Evolutionary conservation across 2,329 filamentous ascomycete genomes (phyloP).

Genomic region (Cryphonectria nitschkei): DNA sequence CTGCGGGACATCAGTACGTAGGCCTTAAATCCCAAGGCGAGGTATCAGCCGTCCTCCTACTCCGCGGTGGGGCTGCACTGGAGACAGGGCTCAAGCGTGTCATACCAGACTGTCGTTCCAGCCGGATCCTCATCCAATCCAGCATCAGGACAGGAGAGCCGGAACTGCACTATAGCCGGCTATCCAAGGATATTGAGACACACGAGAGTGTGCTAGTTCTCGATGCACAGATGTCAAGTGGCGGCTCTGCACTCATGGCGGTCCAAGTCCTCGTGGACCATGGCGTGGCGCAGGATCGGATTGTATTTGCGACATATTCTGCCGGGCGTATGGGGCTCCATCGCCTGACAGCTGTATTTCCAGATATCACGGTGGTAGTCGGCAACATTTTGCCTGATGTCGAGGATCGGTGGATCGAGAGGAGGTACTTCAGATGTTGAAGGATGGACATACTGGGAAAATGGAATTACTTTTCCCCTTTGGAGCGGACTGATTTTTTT

Average conservation of each 20-base stretch:
- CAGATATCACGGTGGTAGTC: slow-evolving; percentile 83
- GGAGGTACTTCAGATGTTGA: slow-evolving; percentile 86
- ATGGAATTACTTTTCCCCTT: neutral
- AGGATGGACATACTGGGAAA: neutral
- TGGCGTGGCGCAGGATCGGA: slow-evolving; percentile 79
- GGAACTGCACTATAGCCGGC: slow-evolving; percentile 85
- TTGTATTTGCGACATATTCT: slow-evolving; percentile 92
- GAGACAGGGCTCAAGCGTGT: slow-evolving; percentile 87
- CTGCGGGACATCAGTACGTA: slow-evolving; percentile 68
- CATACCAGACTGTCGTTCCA: slow-evolving; percentile 89
- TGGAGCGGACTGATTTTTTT: neutral
- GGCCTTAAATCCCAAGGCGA: slow-evolving; percentile 74
- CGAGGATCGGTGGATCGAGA: slow-evolving; percentile 88
- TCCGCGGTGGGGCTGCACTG: slow-evolving; percentile 86
- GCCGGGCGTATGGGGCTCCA: slow-evolving; percentile 85
- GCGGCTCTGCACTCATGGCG: slow-evolving; percentile 86
- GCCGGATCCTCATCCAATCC: slow-evolving; percentile 88
- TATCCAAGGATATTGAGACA: slow-evolving; percentile 72
- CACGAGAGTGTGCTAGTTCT: slow-evolving; percentile 85
- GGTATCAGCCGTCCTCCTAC: slow-evolving; percentile 82
- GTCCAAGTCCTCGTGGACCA: slow-evolving; percentile 95
- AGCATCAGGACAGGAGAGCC: slow-evolving; percentile 85
- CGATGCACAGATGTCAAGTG: slow-evolving; percentile 93
- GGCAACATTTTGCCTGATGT: slow-evolving; percentile 80
- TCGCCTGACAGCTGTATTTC: slow-evolving; percentile 85